These are phyloP conservation scores for Neolentinus lepideus DNA, from an alignment of 1,284 basidiomycete species.

Conservation along the genomic window DNA sequence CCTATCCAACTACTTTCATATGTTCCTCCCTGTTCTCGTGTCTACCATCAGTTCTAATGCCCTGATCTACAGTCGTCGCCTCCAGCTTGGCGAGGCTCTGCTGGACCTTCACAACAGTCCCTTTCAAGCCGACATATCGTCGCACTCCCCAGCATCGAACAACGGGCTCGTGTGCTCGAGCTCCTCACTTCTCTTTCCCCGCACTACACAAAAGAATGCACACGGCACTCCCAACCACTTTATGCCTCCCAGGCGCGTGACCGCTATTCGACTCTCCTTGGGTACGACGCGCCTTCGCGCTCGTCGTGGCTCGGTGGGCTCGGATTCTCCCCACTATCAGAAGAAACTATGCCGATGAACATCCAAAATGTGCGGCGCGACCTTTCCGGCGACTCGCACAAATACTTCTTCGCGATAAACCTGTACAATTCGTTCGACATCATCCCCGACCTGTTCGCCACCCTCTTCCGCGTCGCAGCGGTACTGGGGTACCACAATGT, in stretches of 20 bases:
- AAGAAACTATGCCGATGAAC: constrained; percentile 9
- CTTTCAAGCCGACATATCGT: constrained; percentile 47
- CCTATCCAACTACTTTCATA: too few relatives aligned
- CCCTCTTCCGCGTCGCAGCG: constrained; percentile 86
- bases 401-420: constrained; percentile 98
- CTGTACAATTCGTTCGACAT: constrained; percentile 97
- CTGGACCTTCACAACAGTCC: constrained; percentile 31
- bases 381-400: constrained; percentile 63
- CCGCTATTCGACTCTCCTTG: constrained; percentile 77
- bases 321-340: constrained; percentile 26
- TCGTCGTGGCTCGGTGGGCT: constrained; percentile 57
- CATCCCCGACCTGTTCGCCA: constrained; percentile 92
- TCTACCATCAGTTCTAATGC: constrained; percentile 4
- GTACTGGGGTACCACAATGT: constrained; percentile 94
- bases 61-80: constrained; percentile 19
- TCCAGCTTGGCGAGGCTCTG: constrained; percentile 48
- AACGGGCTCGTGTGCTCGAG: constrained; percentile 79
- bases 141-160: constrained; percentile 65
- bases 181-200: constrained; percentile 81
- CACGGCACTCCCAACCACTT: constrained; percentile 71
- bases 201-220: constrained; percentile 89
- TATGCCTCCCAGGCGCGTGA: constrained; percentile 82
- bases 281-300: constrained; percentile 56
- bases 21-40: not conserved
- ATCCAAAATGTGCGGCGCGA: constrained; percentile 31